Base-by-base conservation (phyloP, 129 eudicot genomes). In the Centaurea solstitialis region DNA sequence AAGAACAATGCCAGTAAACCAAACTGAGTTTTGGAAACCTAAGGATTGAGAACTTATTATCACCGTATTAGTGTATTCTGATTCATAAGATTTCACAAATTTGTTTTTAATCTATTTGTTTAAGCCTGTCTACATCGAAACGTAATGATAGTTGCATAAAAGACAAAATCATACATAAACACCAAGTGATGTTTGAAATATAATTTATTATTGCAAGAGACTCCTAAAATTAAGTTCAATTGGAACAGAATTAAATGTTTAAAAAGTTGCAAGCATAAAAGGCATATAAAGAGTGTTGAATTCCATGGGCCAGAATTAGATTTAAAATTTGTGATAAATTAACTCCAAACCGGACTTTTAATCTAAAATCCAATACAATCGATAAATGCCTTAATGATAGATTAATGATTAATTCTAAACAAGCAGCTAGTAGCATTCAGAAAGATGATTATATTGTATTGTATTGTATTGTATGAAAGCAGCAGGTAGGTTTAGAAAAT, bases 231-330 rank as follows among this genome's bases (percentile, higher is more conserved):
- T n/a, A 17, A 80, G 26, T 40, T 40, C n/a, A 26, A 43, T 24
- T 24, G 59, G 39, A 78, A 41, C 26, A 11, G 68, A 78, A 10
- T 68, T 41, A 5, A 18, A 26, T n/a, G 68, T 24, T 7, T 68
- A 53, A 7, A 18, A 15, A 43, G 68, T 28, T 28, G 53, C 13
- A 69, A 78, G 20, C 21, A 74, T 20, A 76, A 61, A 41, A 73
- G n/a, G 68, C 50, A 62, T 35, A 40, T 62, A n/a, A 76, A 64
- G 15, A 23, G 41, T 67, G 41, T 40, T n/a, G n/a, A n/a, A 79
- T 79, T 69, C 68, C 68, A 69, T 70, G 69, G 68, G 50, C 38
- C 83, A 71, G 66, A 41, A 67, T 28, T 71, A 21, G 65, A 57
- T 79, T 70, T 7, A 30, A 9, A 18, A 17, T 20, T 76, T 21